Evolutionary conservation across 2,329 filamentous ascomycete species (phyloP).

Genomic region (Diplodia intermedia): DNA sequence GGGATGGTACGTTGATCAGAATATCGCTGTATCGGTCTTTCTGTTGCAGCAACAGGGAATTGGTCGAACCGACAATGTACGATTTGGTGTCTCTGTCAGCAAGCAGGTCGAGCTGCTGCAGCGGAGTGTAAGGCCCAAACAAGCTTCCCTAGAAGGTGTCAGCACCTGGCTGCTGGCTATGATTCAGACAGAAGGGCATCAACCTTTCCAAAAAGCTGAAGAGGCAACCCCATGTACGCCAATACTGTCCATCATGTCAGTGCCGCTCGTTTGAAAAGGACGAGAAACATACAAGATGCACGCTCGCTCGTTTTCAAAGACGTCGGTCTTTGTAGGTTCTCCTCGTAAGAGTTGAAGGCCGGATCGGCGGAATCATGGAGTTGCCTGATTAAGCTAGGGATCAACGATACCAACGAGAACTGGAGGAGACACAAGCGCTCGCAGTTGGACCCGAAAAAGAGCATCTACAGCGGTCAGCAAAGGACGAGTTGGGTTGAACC

Average conservation of each 20-base stretch:
- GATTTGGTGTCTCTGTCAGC: constrained; percentile 95
- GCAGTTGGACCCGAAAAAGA: constrained; percentile 79
- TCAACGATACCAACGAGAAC: constrained; percentile 93
- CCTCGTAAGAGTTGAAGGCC: constrained; percentile 84
- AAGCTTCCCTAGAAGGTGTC: constrained; percentile 73
- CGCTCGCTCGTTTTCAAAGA: constrained; percentile 91
- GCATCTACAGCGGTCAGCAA: constrained; percentile 69
- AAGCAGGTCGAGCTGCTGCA: constrained; percentile 93
- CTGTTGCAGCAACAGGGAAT: constrained; percentile 90
- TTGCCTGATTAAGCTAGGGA: constrained; percentile 88
- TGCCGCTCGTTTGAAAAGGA: constrained; percentile 1
- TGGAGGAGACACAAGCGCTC: constrained; percentile 49
- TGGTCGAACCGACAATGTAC: constrained; percentile 96
- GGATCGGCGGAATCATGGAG: constrained; percentile 96
- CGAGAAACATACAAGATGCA: constrained; percentile 65
- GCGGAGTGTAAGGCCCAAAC: constrained; percentile 93
- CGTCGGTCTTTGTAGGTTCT: constrained; percentile 75
- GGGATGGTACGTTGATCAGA: constrained; percentile 72
- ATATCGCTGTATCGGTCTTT: constrained; percentile 96
- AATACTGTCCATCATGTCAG: constrained; percentile 63
- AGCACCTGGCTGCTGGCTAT: neutral
- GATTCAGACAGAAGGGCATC: neutral
- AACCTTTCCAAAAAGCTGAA: constrained; percentile 94
- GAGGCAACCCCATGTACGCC: constrained; percentile 89
- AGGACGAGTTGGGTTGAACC: neutral